Evolutionary conservation across 805 yeast species (phyloP), one percentile per base, ranked within the genome.

Genomic region (Candida jianshihensis): DNA sequence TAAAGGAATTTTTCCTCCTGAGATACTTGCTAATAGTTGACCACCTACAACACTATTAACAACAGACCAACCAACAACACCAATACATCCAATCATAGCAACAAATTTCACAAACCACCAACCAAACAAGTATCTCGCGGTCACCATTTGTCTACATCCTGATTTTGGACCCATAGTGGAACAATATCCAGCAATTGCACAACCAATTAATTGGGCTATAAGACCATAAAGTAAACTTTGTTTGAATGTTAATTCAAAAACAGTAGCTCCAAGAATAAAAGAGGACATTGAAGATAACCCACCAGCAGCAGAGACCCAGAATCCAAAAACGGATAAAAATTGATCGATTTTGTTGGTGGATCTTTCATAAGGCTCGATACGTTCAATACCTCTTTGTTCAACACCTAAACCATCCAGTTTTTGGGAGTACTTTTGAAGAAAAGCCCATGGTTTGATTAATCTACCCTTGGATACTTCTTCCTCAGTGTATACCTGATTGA

Each of bases 41-140:
- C 96, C 96, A 26, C 95, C 95, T 38, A 85, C 78, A 33, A 86
- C 92, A 47, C 83, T 74, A 54, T 85, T 86, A n/a, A 86, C 88
- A 25, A 87, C 79, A n/a, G 90, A 75, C 96, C 96, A 87, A n/a
- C 96, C 96, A 48, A 84, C 56, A 13, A 81, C 81, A 34, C 95
- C 94, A 30, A 83, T 57, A 39, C 83, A 75, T 31, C 85, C 73
- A 26, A 82, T 73, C 29, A 87, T 56, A 5, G 86, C 78, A 32
- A 85, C 82, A 37, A 85, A 63, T 56, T 82, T 81, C 27, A 87
- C 88, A 46, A 79, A 75, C 80, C 81, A 82, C 78, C 89, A 81
- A 1, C 96, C 96, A 55, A 86, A 87, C 32, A 85, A 62, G 47
- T 70, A 85, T 43, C 95, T 67, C 2, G 88, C 81, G 17, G 84